Percentiles rank a stretch among this genome's conserved stretches.
Conservation (phyloP, 2,329 filamentous ascomycete genomes). For the Gliomastix tumulicola region DNA sequence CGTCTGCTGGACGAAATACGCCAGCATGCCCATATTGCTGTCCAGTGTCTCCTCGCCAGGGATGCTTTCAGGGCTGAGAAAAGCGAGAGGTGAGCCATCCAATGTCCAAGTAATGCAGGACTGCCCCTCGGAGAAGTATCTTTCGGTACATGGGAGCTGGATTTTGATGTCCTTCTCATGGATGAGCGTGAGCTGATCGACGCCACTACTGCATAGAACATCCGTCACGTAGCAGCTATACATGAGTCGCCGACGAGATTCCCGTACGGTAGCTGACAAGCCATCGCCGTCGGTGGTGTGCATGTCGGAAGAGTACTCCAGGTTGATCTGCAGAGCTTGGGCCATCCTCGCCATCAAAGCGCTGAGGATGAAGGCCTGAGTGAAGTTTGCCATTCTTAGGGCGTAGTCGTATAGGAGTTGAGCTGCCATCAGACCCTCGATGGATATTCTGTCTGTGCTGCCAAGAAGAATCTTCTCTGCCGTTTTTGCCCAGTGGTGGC, state of each 20-base stretch:
- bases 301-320: slow-evolving; percentile 9
- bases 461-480: slow-evolving; percentile 6
- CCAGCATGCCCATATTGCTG: slow-evolving; percentile 8
- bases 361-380: slow-evolving; percentile 11
- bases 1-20: slow-evolving; percentile 7
- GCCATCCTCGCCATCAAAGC: slow-evolving; percentile 9
- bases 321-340: slow-evolving; percentile 10
- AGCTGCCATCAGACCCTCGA: slow-evolving; percentile 10
- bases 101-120: slow-evolving; percentile 7
- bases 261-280: slow-evolving; percentile 4
- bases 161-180: slow-evolving; percentile 9
- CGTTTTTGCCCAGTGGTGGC: slow-evolving; percentile 8
- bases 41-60: background rate
- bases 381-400: slow-evolving; percentile 10
- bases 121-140: slow-evolving; percentile 6
- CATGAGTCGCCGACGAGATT: slow-evolving; percentile 11
- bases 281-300: background rate
- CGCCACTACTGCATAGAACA: slow-evolving; percentile 8
- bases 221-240: slow-evolving; percentile 12
- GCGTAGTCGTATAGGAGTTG: slow-evolving; percentile 10
- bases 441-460: slow-evolving; percentile 6
- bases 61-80: no score
- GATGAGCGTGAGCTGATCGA: slow-evolving; percentile 9
- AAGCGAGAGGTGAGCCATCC: background rate
- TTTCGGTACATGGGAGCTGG: slow-evolving; percentile 7